Percentiles rank a stretch among this genome's conserved stretches.
Evolutionary conservation across 1,139 yeast species (phyloP).

Genomic region (Taphrina betulina): DNA sequence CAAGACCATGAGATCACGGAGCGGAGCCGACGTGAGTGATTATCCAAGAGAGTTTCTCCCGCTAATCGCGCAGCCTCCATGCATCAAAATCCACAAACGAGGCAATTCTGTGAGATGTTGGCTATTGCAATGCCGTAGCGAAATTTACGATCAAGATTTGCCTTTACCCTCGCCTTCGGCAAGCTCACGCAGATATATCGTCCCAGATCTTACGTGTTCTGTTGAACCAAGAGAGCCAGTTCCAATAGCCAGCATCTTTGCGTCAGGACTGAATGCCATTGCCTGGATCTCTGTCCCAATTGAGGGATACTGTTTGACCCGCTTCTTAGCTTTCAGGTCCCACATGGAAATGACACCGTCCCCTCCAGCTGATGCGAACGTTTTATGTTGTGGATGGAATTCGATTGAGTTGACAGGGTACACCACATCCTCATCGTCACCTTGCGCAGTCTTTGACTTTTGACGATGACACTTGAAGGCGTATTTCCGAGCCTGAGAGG

Average conservation of each 20-base stretch:
- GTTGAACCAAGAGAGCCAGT: constrained; percentile 28
- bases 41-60: background rate
- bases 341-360: constrained; percentile 76
- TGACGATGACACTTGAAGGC: constrained; percentile 83
- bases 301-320: constrained; percentile 59
- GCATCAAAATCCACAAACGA: constrained; percentile 37
- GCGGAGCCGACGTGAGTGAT: background rate
- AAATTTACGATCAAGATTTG: constrained; percentile 1
- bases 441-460: constrained; percentile 43
- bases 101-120: constrained; percentile 35
- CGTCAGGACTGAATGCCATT: constrained; percentile 48
- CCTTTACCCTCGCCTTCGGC: constrained; percentile 25
- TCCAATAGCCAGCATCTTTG: constrained; percentile 55
- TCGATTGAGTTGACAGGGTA: constrained; percentile 72
- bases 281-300: constrained; percentile 55
- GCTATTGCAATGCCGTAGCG: background rate
- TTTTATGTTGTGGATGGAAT: constrained; percentile 52
- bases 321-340: constrained; percentile 65
- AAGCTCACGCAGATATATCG: constrained; percentile 16
- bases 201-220: constrained; percentile 2
- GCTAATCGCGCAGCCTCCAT: constrained; percentile 26
- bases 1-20: constrained; percentile 2
- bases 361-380: constrained; percentile 74
- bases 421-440: constrained; percentile 58
- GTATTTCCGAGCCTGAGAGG: constrained; percentile 55